Base-by-base conservation (phyloP, 116 monocot genomes). In the Zostera marina region DNA sequence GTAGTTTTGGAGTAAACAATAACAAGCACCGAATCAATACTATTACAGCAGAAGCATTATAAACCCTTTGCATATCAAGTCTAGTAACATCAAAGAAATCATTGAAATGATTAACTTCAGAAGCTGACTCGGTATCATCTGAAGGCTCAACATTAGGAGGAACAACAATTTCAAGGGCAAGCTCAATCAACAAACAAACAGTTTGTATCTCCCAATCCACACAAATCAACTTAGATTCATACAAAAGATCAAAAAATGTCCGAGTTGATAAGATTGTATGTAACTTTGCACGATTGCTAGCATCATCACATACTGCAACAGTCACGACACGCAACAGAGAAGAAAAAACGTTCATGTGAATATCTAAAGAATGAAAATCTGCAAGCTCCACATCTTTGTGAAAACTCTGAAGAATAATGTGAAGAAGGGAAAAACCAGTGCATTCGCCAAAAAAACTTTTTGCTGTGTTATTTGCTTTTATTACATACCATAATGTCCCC, bases 391-490 rank as follows among this genome's bases (percentile, higher is more conserved):
- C 66, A 43, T 72, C 61, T 64, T 60, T 73, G 62, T 91, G 87
- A 42, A 91, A 81, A 71, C 77, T 80, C 66, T 91, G 91, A 53
- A 99, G 71, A 38, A 65, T 76, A 10, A 91, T 99, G 42, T 91
- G 63, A 61, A 99, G 58, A 69, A 99, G 91, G 38, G 99, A 81
- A 75, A 99, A 99, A 4, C 91, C 99, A 60, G 91, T 87, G 38
- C 83, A 83, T 68, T 99, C 99, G 54, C 99, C 91, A 75, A 99
- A 99, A 54, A 99, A 73, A 15, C 72, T 74, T 49, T 91, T 91
- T 38, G 99, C 80, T 61, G 83, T 74, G 68, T 8, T 78, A 63
- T 99, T 99, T 68, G 76, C 72, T 14, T 72, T 83, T 54, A 99
- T 70, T 24, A 84, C 79, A 55, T 87, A 84, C 99, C 99, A 99